Evolutionary conservation across 2,329 filamentous ascomycete genomes (phyloP).

Genomic region (Blastomyces emzantsi): DNA sequence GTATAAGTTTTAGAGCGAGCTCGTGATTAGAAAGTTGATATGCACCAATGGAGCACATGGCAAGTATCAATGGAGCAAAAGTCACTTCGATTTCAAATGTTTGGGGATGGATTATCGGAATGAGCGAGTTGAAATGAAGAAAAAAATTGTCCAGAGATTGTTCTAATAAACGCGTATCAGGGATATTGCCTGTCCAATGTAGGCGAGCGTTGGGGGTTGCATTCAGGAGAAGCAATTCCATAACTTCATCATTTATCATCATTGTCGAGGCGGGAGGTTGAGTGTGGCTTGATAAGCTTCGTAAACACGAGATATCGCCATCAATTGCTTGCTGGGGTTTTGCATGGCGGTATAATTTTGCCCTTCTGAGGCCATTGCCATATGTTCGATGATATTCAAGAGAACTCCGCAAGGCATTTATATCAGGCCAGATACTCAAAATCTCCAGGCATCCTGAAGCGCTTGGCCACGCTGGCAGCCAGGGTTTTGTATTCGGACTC

Average conservation of each 20-base stretch:
- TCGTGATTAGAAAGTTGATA: background rate
- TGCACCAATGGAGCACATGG: conserved; percentile 31
- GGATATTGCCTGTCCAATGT: background rate
- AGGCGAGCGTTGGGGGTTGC: background rate
- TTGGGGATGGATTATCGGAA: conserved; percentile 28
- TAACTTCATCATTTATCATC: background rate
- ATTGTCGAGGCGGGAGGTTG: background rate
- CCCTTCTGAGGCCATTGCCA: background rate
- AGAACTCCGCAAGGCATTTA: background rate
- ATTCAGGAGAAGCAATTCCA: background rate
- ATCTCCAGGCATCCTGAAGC: background rate
- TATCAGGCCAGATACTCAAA: background rate
- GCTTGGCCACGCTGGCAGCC: background rate
- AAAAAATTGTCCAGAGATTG: conserved; percentile 26
- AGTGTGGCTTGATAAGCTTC: background rate
- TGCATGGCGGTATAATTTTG: background rate
- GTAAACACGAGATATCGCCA: background rate
- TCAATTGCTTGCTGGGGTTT: background rate
- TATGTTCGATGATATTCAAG: background rate
- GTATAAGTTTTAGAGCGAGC: background rate
- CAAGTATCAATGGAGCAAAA: conserved; percentile 25
- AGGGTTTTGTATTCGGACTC: background rate
- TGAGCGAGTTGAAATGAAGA: conserved; percentile 27
- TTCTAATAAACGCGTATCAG: conserved; percentile 17
- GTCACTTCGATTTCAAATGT: conserved; percentile 22